Base-by-base conservation (phyloP, 2,329 filamentous ascomycete species). In the Sporothrix protearum region DNA sequence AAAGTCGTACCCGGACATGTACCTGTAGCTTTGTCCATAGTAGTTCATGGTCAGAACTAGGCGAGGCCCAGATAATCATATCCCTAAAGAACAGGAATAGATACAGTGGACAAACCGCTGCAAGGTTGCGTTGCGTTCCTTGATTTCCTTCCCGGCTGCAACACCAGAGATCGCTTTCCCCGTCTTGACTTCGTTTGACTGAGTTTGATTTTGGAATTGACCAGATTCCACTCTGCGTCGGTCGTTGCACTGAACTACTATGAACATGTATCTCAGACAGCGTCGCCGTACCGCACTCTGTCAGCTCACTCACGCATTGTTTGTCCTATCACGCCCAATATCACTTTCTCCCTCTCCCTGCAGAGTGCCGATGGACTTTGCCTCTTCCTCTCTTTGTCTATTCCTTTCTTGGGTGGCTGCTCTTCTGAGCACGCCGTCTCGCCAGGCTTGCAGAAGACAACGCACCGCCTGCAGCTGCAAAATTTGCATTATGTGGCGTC, bases 181-280 rank as follows among this genome's bases (percentile, higher is more conserved):
- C 33, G 53, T 10, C 51, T 22, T 25, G 51, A 25, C 6, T 5
- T 14, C 39, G 6, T 61, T 22, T 36, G 14, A 61, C 8, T 5
- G 12, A n/a, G 8, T 57, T 10, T 25, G 51, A 10, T 1, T 55
- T n/a, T n/a, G n/a, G n/a, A n/a, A n/a, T 33, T 14, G 25, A 30
- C 28, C 4, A 59, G 55, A 8, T 59, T 36, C 28, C 25, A 28
- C 25, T 25, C 36, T 22, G 16, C n/a, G 36, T 42, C 33, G 33
- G 6, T 10, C 8, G 22, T 25, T 42, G n/a, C 36, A 42, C 59
- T 49, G 42, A 4, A 36, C 33, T 4, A 36, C 33, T n/a, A n/a
- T n/a, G n/a, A n/a, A n/a, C n/a, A n/a, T n/a, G 8, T 42, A 61
- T 66, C 33, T 25, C 61, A 66, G 49, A 66, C 61, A 49, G 59